Conservation (phyloP, 1,284 basidiomycete species). For the Ceratobasidium sp. region DNA sequence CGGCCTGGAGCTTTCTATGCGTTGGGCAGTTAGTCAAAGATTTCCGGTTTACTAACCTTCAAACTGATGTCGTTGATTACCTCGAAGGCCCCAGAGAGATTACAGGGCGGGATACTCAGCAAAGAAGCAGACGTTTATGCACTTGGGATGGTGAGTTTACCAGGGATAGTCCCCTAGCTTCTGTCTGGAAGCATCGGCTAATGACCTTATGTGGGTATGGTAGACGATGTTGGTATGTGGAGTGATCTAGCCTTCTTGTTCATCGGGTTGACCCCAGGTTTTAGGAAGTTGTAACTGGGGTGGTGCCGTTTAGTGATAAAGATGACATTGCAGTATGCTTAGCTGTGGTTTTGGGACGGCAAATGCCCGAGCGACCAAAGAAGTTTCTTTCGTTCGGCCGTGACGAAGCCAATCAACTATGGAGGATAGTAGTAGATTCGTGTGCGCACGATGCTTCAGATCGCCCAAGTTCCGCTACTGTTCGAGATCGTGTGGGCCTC, state of each 20-base stretch:
- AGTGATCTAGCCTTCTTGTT: background rate
- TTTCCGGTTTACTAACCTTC: background rate
- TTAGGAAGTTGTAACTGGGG: slow-evolving; percentile 13
- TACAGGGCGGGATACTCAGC: background rate
- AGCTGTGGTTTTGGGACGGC: background rate
- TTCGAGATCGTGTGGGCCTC: background rate
- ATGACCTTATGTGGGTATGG: background rate
- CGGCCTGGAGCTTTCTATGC: background rate
- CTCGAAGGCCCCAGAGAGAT: no score
- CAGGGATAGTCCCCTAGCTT: background rate
- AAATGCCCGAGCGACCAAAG: background rate
- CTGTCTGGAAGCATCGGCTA: no score
- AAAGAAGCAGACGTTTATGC: slow-evolving; percentile 27
- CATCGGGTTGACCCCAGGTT: background rate
- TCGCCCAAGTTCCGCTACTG: background rate
- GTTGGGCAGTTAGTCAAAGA: no score
- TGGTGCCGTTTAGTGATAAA: background rate
- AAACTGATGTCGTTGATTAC: no score
- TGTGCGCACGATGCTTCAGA: background rate
- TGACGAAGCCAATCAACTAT: background rate
- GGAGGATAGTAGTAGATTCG: background rate
- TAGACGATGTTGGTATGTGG: slow-evolving; percentile 9
- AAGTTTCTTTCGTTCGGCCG: background rate
- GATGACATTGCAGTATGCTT: background rate
- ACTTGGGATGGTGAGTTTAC: slow-evolving; percentile 9